A percentile compares a stretch with the other conserved stretches of the same genome.
Conservation (phyloP, 257 asterid species). For the Solanum pimpinellifolium region DNA sequence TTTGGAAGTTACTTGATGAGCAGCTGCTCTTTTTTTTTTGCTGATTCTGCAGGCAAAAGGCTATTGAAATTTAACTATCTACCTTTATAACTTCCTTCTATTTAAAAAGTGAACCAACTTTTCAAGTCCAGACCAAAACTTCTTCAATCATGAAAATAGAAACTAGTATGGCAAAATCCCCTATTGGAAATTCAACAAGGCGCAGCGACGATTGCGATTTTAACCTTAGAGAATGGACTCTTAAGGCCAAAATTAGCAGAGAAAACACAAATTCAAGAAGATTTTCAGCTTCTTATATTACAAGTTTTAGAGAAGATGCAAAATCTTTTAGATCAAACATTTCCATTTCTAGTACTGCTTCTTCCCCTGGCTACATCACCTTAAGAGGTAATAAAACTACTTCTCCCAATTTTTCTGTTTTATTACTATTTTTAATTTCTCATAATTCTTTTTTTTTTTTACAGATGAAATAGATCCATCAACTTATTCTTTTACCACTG, state of each 20-base stretch:
- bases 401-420: neutral
- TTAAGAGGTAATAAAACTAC: conserved; percentile 34
- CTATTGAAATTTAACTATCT: neutral
- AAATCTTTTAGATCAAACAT: conserved; percentile 56
- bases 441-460: neutral
- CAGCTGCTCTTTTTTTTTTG: conserved; percentile 5
- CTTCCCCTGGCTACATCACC: conserved; percentile 67
- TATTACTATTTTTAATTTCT: neutral
- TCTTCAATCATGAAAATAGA: neutral
- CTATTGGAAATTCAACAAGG: conserved; percentile 7
- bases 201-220: conserved; percentile 26
- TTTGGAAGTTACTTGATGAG: conserved; percentile 6
- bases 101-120: neutral
- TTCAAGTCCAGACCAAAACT: neutral
- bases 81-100: neutral
- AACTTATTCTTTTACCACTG: conserved; percentile 73
- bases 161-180: conserved; percentile 12
- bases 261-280: conserved; percentile 53
- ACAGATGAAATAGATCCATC: conserved; percentile 94
- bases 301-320: conserved; percentile 56
- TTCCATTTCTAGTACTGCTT: conserved; percentile 66
- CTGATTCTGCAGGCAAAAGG: conserved; percentile 11
- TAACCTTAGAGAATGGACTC: conserved; percentile 47
- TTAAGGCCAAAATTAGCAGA: conserved; percentile 46
- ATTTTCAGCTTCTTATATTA: conserved; percentile 48